Conservation (phyloP, 345 rosid species). For the Passiflora organensis region DNA sequence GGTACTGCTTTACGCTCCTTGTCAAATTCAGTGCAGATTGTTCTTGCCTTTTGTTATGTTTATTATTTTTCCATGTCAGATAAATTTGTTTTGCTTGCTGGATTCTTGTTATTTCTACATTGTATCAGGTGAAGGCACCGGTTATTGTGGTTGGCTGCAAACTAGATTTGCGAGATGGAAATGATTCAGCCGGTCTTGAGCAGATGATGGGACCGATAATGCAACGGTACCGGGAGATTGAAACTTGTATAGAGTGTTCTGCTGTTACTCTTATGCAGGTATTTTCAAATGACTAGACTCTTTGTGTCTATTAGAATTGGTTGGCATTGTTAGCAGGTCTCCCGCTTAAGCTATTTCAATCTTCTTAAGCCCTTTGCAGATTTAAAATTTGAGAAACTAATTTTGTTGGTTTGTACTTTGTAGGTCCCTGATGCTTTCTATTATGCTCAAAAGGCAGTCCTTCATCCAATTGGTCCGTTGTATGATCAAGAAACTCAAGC, state of each 20-base stretch:
- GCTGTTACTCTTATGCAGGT: constrained; percentile 75
- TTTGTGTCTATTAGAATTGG: neutral
- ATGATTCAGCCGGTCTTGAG: constrained; percentile 46
- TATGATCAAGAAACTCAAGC: constrained; percentile 71
- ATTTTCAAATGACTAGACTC: neutral
- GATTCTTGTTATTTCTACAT: neutral
- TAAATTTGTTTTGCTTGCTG: neutral
- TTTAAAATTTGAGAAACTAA: neutral
- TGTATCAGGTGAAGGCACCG: constrained; percentile 58
- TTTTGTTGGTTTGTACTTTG: constrained; percentile 5
- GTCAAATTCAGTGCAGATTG: neutral
- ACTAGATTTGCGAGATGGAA: constrained; percentile 68
- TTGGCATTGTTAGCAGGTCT: neutral
- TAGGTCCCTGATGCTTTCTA: constrained; percentile 87
- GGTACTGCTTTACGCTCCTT: constrained; percentile 26
- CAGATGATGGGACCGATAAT: constrained; percentile 72
- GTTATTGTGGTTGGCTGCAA: constrained; percentile 86
- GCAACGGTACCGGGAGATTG: constrained; percentile 75
- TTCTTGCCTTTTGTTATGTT: neutral
- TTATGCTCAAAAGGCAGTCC: constrained; percentile 75
- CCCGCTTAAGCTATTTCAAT: neutral
- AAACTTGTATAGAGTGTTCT: constrained; percentile 84
- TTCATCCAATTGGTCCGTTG: constrained; percentile 75
- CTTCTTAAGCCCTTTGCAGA: no score
- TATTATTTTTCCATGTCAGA: neutral